Conservation (phyloP, 345 rosid genomes). For the Hibiscus tridactylites region DNA sequence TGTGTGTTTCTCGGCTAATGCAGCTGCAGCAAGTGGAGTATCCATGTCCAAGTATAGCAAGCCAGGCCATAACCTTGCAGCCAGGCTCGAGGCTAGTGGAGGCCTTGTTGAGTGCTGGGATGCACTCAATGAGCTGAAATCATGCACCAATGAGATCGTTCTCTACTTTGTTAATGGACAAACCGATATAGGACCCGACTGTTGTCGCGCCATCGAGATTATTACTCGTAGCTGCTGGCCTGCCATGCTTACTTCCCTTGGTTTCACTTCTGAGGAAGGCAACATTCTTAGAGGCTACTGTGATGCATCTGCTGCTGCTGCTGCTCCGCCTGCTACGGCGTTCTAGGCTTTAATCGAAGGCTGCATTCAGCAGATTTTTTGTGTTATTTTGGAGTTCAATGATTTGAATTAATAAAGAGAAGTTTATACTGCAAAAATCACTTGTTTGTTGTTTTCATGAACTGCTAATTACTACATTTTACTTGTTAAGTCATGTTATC, state of each 20-base stretch:
- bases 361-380: background rate
- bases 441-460: background rate
- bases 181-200: conserved; percentile 40
- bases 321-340: conserved; percentile 13
- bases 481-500: too few species aligned
- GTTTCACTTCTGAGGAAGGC: conserved; percentile 52
- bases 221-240: conserved; percentile 74
- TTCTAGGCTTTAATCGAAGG: background rate
- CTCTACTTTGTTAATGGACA: conserved; percentile 55
- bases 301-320: conserved; percentile 26
- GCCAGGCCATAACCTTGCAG: conserved; percentile 5
- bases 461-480: too few species aligned
- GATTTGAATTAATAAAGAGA: background rate
- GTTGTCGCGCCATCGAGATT: conserved; percentile 51
- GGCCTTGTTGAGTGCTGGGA: conserved; percentile 57
- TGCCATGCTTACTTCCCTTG: conserved; percentile 63
- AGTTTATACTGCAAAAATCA: background rate
- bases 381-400: background rate
- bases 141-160: conserved; percentile 64
- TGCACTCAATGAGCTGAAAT: conserved; percentile 52
- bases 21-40: conserved; percentile 15
- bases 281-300: conserved; percentile 55
- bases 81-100: conserved; percentile 30
- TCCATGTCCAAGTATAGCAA: conserved; percentile 3
- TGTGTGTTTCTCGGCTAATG: conserved; percentile 12